These are phyloP conservation scores for Pyropia haitanensis DNA, from an alignment of 23 red algal species.

Conservation along the genomic window DNA sequence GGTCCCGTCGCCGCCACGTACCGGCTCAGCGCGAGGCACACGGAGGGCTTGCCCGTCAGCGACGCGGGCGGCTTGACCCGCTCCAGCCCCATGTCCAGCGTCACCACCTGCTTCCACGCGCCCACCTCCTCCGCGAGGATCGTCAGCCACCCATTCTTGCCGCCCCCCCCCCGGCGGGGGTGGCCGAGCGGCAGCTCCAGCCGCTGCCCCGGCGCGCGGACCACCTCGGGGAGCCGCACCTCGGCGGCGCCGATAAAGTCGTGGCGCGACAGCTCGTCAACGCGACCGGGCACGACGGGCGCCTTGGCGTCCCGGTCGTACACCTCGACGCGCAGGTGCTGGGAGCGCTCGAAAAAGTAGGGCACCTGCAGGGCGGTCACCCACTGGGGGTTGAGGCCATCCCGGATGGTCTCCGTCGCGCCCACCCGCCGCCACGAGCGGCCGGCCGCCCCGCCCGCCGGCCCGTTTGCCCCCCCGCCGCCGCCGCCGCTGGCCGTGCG, in stretches of 20 bases:
- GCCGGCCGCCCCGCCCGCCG: too few relatives aligned
- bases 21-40: too few relatives aligned
- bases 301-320: constrained; percentile 39
- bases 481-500: neutral
- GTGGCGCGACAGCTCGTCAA: constrained; percentile 30
- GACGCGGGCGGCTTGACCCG: too few relatives aligned
- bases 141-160: constrained; percentile 14
- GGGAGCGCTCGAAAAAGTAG: constrained; percentile 59
- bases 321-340: constrained; percentile 44
- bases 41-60: too few relatives aligned
- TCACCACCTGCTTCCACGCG: constrained; percentile 16
- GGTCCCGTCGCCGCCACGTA: too few relatives aligned
- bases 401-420: constrained; percentile 32
- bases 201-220: constrained; percentile 32
- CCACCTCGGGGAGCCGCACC: constrained; percentile 22
- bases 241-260: constrained; percentile 36
- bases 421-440: constrained; percentile 27
- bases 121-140: constrained; percentile 43
- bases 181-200: constrained; percentile 17
- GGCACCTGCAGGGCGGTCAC: constrained; percentile 35
- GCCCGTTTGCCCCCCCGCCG: too few relatives aligned
- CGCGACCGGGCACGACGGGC: neutral
- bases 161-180: neutral
- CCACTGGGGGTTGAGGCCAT: constrained; percentile 25
- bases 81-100: too few relatives aligned